Evolutionary conservation across 768 basidiomycete genomes (phyloP).

Genomic region (Chalciporus piperatus): DNA sequence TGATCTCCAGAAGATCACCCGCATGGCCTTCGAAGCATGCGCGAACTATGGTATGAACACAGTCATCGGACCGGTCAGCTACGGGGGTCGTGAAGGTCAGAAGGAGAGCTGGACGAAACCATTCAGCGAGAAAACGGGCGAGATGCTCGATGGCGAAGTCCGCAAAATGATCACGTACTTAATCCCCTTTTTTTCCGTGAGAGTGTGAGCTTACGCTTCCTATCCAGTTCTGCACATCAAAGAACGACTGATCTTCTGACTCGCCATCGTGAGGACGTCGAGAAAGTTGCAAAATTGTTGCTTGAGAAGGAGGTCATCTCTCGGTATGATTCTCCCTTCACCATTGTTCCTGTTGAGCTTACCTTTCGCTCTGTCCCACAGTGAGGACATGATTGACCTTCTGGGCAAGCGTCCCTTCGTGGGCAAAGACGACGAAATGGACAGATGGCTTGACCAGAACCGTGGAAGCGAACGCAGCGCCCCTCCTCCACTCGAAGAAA

Average conservation of each 20-base stretch:
- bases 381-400: conserved; percentile 84
- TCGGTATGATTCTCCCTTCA: conserved; percentile 48
- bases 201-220: conserved; percentile 8
- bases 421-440: conserved; percentile 88
- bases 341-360: background rate
- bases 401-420: conserved; percentile 81
- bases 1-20: conserved; percentile 96
- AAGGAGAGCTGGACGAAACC: conserved; percentile 94
- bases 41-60: conserved; percentile 98
- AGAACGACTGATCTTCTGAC: conserved; percentile 81
- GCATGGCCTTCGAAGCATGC: conserved; percentile 95
- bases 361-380: conserved; percentile 27
- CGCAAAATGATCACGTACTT: conserved; percentile 89
- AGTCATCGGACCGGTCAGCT: conserved; percentile 93
- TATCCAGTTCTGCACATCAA: conserved; percentile 64
- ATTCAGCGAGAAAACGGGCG: conserved; percentile 95
- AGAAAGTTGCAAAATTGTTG: conserved; percentile 87
- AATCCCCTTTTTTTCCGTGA: conserved; percentile 9
- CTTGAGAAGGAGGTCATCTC: conserved; percentile 96
- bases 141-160: conserved; percentile 88
- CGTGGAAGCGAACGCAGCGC: conserved; percentile 55
- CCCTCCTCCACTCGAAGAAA: conserved; percentile 60
- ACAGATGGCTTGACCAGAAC: conserved; percentile 92
- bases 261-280: conserved; percentile 80
- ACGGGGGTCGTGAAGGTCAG: conserved; percentile 82